Percentiles rank a stretch among this genome's conserved stretches.
Evolutionary conservation across 1,284 basidiomycete genomes (phyloP).

Genomic region (Cryptococcus sp.): DNA sequence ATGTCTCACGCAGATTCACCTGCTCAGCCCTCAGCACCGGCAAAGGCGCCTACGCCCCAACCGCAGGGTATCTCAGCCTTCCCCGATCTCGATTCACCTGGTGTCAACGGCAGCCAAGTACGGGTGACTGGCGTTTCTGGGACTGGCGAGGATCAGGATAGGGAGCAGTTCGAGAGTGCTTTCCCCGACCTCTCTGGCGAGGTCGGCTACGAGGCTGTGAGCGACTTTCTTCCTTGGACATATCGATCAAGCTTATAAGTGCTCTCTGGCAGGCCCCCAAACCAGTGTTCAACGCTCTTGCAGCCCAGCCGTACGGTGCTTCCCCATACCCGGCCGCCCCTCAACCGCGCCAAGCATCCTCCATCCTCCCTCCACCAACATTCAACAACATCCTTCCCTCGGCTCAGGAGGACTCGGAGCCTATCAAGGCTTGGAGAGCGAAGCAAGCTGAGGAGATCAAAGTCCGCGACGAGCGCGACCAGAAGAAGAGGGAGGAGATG

Average conservation of each 20-base stretch:
- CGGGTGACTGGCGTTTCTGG: constrained; percentile 70
- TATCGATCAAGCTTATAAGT: not conserved
- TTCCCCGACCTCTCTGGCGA: constrained; percentile 79
- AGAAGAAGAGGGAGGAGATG: constrained; percentile 78
- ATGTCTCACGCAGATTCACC: constrained; percentile 14
- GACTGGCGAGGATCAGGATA: constrained; percentile 63
- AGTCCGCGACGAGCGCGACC: constrained; percentile 74
- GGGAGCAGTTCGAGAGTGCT: constrained; percentile 85
- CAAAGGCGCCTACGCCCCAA: constrained; percentile 21
- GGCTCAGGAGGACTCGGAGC: constrained; percentile 79
- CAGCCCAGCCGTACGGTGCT: constrained; percentile 48
- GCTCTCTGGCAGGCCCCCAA: constrained; percentile 28
- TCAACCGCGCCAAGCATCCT: constrained; percentile 63
- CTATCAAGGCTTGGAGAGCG: constrained; percentile 86
- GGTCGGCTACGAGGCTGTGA: constrained; percentile 29
- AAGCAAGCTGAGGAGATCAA: constrained; percentile 84
- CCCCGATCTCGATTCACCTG: constrained; percentile 62
- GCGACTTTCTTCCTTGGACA: constrained; percentile 15
- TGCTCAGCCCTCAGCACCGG: constrained; percentile 15
- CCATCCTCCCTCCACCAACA: constrained; percentile 61
- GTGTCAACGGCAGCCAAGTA: constrained; percentile 55
- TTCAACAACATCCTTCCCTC: constrained; percentile 48
- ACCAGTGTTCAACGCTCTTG: constrained; percentile 49
- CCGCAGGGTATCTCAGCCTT: constrained; percentile 61
- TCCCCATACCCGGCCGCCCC: constrained; percentile 53